Conservation (phyloP, 2,329 filamentous ascomycete species). For the Colletotrichum sp. region DNA sequence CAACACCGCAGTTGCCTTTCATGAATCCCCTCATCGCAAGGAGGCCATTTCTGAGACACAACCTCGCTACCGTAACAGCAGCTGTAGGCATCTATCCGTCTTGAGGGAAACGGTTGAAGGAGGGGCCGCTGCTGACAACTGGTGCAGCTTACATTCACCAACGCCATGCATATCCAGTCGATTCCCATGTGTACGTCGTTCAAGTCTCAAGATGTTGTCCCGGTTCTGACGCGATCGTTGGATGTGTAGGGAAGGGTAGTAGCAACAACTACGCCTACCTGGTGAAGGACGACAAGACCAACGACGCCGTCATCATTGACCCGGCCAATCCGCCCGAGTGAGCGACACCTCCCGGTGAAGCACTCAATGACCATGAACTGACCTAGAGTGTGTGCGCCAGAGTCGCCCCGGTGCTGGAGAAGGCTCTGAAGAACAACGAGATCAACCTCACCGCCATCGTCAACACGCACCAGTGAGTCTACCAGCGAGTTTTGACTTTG, state of each 20-base stretch:
- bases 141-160: constrained; percentile 38
- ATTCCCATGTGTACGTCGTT: constrained; percentile 82
- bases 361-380: background rate
- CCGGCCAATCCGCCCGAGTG: constrained; percentile 81
- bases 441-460: constrained; percentile 90
- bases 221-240: background rate
- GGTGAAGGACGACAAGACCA: constrained; percentile 77
- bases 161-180: constrained; percentile 83
- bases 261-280: constrained; percentile 88
- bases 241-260: constrained; percentile 69
- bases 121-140: constrained; percentile 11
- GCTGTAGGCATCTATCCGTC: constrained; percentile 29
- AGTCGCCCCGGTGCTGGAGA: constrained; percentile 70
- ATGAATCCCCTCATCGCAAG: constrained; percentile 50
- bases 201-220: background rate
- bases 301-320: constrained; percentile 80
- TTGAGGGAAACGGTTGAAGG: background rate
- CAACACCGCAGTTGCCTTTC: constrained; percentile 15
- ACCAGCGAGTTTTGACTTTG: background rate
- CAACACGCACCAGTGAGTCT: constrained; percentile 91
- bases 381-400: constrained; percentile 36
- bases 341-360: constrained; percentile 28
- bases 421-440: constrained; percentile 71
- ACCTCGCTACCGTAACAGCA: constrained; percentile 31
- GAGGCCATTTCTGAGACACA: constrained; percentile 37